Base-by-base conservation (phyloP, 2,329 filamentous ascomycete genomes). In the Zopfia rhizophila region DNA sequence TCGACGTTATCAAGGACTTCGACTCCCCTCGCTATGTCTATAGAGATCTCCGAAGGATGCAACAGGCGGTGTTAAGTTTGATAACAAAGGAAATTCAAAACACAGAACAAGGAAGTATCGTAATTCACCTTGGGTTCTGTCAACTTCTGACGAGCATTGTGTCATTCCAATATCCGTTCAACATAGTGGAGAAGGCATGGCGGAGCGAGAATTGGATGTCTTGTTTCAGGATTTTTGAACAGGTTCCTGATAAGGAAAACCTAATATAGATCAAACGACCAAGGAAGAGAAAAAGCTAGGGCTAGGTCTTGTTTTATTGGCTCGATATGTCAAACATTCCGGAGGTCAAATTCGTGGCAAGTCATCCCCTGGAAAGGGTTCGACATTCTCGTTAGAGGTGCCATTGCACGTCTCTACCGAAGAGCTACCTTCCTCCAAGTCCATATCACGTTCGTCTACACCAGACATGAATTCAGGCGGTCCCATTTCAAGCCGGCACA, bases 191-290 rank as follows among this genome's bases (percentile, higher is more conserved):
- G 30, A 24, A 10, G 46, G 40, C 14, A 50, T 50, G 40, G 30
- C 41, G 16, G 36, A 50, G 35, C 11, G 3, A 7, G 39, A 45
- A 18, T 13, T 50, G 7, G 46, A 50, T 14, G 36, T 45, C n/a
- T 14, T 45, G 7, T 50, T 45, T 25, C 40, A 45, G 21, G 46
- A 50, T 16, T 42, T n/a, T 45, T 28, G 40, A 45, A 16, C 35
- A 50, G 17, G 35, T 50, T 10, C 13, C 40, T 28, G 46, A 41
- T 31, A 28, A 42, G 14, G 38, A 32, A 32, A 38, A 7, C 13
- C n/a, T 12, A n/a, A 16, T 3, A 16, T 7, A 5, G 40, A 45
- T 21, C 6, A 36, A 37, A 23, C 25, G 7, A 16, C 28, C 11
- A n/a, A 24, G 5, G 32, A 45, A 24, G 18, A 41, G 23, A 10